Evolutionary conservation across 192 early-diverging fungal species (phyloP).

Genomic region (Cetraspora pellucida): DNA sequence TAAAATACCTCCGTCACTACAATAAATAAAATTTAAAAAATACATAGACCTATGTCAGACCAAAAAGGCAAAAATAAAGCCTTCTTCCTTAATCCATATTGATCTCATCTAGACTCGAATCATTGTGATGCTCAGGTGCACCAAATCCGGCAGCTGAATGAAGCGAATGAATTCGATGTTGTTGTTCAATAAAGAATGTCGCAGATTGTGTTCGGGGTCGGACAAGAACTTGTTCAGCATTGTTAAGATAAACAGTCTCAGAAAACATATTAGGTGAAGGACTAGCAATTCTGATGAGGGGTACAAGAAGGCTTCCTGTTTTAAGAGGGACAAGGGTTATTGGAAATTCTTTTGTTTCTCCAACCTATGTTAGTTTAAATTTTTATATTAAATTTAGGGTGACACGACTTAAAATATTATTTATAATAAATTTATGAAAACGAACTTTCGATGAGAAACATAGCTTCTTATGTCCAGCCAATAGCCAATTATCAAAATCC

Average conservation of each 20-base stretch:
- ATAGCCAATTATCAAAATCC: slow-evolving; percentile 69
- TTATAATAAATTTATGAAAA: slow-evolving; percentile 1
- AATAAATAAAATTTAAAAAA: no score
- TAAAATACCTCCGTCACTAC: no score
- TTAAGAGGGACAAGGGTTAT: slow-evolving; percentile 60
- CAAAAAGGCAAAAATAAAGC: no score
- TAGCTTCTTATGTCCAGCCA: slow-evolving; percentile 64
- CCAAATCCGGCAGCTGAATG: slow-evolving; percentile 10
- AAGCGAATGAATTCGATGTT: slow-evolving; percentile 48
- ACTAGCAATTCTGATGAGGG: slow-evolving; percentile 49
- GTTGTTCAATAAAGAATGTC: slow-evolving; percentile 64
- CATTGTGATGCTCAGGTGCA: neutral
- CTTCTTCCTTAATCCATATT: neutral
- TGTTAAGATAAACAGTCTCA: slow-evolving; percentile 58
- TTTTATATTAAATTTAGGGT: neutral
- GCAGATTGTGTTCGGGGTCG: slow-evolving; percentile 58
- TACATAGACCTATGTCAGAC: no score
- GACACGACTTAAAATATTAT: neutral
- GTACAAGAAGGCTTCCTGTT: slow-evolving; percentile 60
- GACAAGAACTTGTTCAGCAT: slow-evolving; percentile 60
- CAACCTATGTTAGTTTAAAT: slow-evolving; percentile 42
- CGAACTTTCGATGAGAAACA: slow-evolving; percentile 61
- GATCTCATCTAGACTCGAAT: neutral
- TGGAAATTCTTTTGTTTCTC: slow-evolving; percentile 49
- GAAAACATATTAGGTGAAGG: slow-evolving; percentile 47